These are phyloP conservation scores for Phialophora expanda DNA, from an alignment of 2,329 filamentous ascomycete species.

Conservation along the genomic window DNA sequence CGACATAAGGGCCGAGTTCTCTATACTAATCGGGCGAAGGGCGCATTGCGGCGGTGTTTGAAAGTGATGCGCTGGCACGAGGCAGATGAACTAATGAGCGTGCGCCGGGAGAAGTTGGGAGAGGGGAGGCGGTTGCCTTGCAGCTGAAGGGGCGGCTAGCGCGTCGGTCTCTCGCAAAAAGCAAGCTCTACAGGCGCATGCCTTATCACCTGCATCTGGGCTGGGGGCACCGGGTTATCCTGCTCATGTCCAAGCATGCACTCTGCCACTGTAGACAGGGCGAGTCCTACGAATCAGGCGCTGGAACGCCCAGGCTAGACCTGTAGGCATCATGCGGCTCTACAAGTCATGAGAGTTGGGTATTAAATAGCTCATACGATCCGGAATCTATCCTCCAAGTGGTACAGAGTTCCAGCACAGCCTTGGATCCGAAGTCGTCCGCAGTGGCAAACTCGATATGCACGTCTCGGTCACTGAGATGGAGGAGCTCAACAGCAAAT, in stretches of 20 bases:
- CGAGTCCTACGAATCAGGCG: slow-evolving; percentile 1
- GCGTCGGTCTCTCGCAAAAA: not conserved
- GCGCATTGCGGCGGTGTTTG: slow-evolving; percentile 3
- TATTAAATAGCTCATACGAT: slow-evolving; percentile 5
- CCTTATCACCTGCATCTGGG: not conserved
- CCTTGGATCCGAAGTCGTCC: not conserved
- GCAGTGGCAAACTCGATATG: slow-evolving; percentile 11
- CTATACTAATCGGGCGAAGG: not conserved
- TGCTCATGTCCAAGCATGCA: slow-evolving; percentile 10
- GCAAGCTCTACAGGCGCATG: not conserved
- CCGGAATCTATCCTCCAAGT: not conserved
- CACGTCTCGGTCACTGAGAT: slow-evolving; percentile 5
- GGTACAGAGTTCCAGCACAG: not conserved
- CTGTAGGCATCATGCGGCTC: not conserved
- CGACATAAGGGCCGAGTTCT: not conserved
- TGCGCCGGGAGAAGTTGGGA: not conserved
- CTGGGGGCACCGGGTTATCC: not conserved
- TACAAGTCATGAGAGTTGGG: not conserved
- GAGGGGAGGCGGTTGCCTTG: not conserved
- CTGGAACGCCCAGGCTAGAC: not conserved
- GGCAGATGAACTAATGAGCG: not conserved
- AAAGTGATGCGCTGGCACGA: slow-evolving; percentile 4
- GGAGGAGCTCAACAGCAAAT: slow-evolving; percentile 2
- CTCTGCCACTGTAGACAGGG: slow-evolving; percentile 6
- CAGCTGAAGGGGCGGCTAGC: not conserved